A percentile compares a stretch with the other conserved stretches of the same genome.
phyloP scores from a whole-genome alignment of 257 asterid species.

The Ilex aquifolium region DNA sequence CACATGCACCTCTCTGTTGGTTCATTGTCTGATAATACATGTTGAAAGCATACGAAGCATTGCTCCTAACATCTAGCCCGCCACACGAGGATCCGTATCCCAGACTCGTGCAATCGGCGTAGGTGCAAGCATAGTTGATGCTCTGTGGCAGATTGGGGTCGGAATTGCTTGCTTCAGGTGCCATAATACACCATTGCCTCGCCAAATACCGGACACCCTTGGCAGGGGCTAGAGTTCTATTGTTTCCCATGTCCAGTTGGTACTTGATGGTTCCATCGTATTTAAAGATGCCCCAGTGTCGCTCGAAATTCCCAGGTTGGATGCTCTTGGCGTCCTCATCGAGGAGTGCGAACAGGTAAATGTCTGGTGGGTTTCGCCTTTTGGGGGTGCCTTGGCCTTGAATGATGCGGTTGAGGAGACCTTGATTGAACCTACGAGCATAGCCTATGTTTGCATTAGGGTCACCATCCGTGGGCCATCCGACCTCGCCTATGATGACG shows the following conservation, averaged over 20 bases:
- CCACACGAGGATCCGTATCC: conserved; percentile 85
- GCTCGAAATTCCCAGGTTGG: conserved; percentile 73
- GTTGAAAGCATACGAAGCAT: conserved; percentile 84
- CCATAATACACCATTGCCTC: conserved; percentile 81
- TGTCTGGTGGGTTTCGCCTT: conserved; percentile 53
- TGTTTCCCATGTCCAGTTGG: conserved; percentile 46
- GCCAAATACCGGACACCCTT: conserved; percentile 65
- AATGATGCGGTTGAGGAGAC: conserved; percentile 48
- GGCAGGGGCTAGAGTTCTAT: conserved; percentile 59
- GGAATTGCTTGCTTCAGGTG: conserved; percentile 45
- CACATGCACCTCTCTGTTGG: conserved; percentile 72
- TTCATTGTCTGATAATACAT: conserved; percentile 70
- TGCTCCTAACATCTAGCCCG: conserved; percentile 37
- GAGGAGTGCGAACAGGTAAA: conserved; percentile 54
- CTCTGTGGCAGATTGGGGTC: conserved; percentile 47
- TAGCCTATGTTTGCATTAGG: conserved; percentile 43
- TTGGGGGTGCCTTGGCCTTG: conserved; percentile 64
- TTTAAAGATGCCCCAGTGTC: conserved; percentile 84
- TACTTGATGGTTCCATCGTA: conserved; percentile 76
- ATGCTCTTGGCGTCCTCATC: conserved; percentile 80
- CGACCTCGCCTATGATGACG: conserved; percentile 72
- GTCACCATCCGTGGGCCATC: conserved; percentile 88
- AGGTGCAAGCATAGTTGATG: conserved; percentile 49
- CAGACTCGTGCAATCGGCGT: conserved; percentile 89
- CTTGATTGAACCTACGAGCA: conserved; percentile 77